Evolutionary conservation across 441 rosid genomes (phyloP).

Genomic region (Isatis lusitanica): DNA sequence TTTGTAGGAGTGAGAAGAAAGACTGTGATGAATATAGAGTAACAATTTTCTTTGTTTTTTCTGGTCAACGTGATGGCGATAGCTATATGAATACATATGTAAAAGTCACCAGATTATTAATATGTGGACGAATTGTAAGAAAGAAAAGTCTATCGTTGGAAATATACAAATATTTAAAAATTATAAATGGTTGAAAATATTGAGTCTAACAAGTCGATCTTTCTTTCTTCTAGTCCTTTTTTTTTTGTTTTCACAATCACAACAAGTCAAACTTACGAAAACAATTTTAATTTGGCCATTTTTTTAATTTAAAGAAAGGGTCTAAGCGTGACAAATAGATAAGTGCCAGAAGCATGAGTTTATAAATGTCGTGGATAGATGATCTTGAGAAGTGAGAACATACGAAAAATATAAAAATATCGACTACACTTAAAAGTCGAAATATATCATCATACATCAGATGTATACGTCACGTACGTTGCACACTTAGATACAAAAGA

Average conservation of each 20-base stretch:
- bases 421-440: background rate
- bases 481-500: no score
- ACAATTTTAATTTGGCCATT: background rate
- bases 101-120: background rate
- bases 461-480: background rate
- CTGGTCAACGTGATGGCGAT: background rate
- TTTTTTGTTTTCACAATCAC: background rate
- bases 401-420: background rate
- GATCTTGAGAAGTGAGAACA: conserved; percentile 1
- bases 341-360: conserved; percentile 12
- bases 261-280: background rate
- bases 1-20: background rate
- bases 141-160: conserved; percentile 4
- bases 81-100: background rate
- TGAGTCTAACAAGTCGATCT: background rate
- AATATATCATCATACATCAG: no score
- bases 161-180: background rate
- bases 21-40: background rate
- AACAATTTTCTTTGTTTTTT: background rate
- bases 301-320: background rate
- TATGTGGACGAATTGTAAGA: background rate
- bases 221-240: background rate
- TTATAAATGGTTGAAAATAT: background rate
- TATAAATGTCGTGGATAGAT: background rate
- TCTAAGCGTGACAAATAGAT: background rate